Evolutionary conservation across 2,329 filamentous ascomycete species (phyloP).

Genomic region (Pestalotiopsis fici): DNA sequence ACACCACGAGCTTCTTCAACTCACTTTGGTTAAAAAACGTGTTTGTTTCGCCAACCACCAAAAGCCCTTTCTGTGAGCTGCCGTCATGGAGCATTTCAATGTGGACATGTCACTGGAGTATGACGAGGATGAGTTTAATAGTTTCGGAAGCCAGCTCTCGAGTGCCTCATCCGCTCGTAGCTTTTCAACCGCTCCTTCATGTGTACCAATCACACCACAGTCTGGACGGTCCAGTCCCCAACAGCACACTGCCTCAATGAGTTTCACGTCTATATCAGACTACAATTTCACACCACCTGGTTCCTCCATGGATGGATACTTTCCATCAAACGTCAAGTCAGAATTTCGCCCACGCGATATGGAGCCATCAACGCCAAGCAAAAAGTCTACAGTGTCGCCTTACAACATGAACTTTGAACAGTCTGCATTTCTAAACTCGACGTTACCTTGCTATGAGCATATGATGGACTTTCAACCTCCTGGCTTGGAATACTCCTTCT

Average conservation of each 20-base stretch:
- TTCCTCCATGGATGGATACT: slow-evolving; percentile 21
- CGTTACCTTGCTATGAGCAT: slow-evolving; percentile 14
- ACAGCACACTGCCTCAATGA: slow-evolving; percentile 7
- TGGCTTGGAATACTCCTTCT: slow-evolving; percentile 17
- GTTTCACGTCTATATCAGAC: background rate
- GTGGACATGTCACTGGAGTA: slow-evolving; percentile 36
- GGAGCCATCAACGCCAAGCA: slow-evolving; percentile 21
- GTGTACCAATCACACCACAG: slow-evolving; percentile 31
- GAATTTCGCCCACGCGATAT: slow-evolving; percentile 18
- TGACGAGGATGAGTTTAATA: slow-evolving; percentile 20
- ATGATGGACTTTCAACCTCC: slow-evolving; percentile 16
- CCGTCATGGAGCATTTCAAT: slow-evolving; percentile 8
- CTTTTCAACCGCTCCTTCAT: slow-evolving; percentile 31
- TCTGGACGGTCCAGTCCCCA: slow-evolving; percentile 34
- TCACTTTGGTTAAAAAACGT: background rate
- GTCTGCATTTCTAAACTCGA: slow-evolving; percentile 18
- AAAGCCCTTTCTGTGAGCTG: slow-evolving; percentile 14
- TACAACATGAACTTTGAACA: slow-evolving; percentile 25
- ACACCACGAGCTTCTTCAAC: slow-evolving; percentile 7
- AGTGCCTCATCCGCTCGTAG: slow-evolving; percentile 26
- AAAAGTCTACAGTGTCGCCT: slow-evolving; percentile 21
- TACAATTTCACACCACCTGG: slow-evolving; percentile 21
- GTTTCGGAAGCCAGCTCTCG: slow-evolving; percentile 21
- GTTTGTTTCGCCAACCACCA: background rate
- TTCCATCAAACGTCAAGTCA: slow-evolving; percentile 20